Conservation (phyloP, 768 basidiomycete genomes). For the Suillus weaverae region DNA sequence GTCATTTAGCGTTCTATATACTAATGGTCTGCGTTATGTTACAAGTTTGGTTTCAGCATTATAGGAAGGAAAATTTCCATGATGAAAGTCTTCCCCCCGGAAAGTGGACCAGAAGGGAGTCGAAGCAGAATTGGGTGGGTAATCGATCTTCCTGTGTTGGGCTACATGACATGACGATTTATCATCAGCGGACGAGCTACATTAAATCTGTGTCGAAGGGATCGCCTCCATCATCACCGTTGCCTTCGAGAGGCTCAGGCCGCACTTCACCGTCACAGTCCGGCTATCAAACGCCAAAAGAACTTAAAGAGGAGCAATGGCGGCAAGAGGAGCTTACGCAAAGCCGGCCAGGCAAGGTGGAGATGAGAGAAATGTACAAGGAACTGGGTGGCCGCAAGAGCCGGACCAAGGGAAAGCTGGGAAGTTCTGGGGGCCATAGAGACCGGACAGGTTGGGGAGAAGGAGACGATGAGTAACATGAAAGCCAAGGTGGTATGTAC, state of each 20-base stretch:
- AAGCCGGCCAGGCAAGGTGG: conserved; percentile 65
- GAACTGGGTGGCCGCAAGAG: conserved; percentile 84
- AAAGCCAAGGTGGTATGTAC: not conserved
- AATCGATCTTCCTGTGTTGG: conserved; percentile 8
- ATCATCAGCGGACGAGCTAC: conserved; percentile 50
- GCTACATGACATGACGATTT: conserved; percentile 7
- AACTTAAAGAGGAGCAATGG: conserved; percentile 77
- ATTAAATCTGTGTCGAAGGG: conserved; percentile 41
- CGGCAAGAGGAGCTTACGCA: conserved; percentile 49
- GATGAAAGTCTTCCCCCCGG: conserved; percentile 75
- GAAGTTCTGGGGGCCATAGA: conserved; percentile 56
- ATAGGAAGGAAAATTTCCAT: conserved; percentile 84
- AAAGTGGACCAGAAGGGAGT: conserved; percentile 92
- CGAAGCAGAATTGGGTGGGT: conserved; percentile 88
- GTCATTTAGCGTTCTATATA: not conserved
- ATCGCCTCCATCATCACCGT: conserved; percentile 38
- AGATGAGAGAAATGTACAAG: conserved; percentile 93
- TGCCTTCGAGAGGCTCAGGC: conserved; percentile 44
- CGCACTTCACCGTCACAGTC: conserved; percentile 49
- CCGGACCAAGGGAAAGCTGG: conserved; percentile 71
- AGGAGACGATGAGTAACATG: conserved; percentile 24
- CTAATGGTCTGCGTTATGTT: not conserved
- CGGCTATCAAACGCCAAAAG: conserved; percentile 78
- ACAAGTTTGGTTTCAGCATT: conserved; percentile 92
- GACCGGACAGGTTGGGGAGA: conserved; percentile 80